phyloP scores from a whole-genome alignment of 2,329 filamentous ascomycete species.

The Cyphellophora attinorum region DNA sequence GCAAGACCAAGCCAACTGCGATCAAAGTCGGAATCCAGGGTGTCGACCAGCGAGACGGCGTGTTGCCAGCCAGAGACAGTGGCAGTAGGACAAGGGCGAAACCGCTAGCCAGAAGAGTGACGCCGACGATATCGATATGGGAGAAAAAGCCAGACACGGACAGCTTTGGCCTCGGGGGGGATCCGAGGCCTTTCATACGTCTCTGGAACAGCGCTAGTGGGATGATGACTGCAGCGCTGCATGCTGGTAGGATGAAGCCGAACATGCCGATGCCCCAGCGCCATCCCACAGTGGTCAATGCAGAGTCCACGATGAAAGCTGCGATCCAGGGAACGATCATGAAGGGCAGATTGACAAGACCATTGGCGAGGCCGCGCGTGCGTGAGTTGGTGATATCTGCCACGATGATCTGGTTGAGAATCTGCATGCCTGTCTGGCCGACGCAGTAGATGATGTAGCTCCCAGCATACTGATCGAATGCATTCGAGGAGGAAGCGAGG shows the following conservation, averaged over 20 bases:
- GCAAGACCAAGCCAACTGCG: constrained; percentile 30
- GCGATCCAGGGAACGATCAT: constrained; percentile 32
- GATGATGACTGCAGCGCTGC: constrained; percentile 26
- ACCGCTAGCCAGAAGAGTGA: constrained; percentile 38
- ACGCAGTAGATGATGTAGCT: constrained; percentile 28
- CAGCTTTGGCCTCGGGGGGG: constrained; percentile 19
- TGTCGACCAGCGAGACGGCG: constrained; percentile 33
- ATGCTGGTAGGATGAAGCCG: constrained; percentile 31
- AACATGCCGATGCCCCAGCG: constrained; percentile 36
- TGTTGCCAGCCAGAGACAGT: constrained; percentile 35
- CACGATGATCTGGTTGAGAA: constrained; percentile 36
- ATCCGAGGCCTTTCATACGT: constrained; percentile 22
- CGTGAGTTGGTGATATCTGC: constrained; percentile 32
- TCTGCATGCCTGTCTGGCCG: constrained; percentile 29
- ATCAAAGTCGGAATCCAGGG: constrained; percentile 38
- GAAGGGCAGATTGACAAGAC: constrained; percentile 29
- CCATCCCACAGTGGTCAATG: constrained; percentile 32
- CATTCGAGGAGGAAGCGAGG: constrained; percentile 26
- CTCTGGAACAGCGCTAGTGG: constrained; percentile 28
- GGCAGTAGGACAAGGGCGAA: constrained; percentile 41
- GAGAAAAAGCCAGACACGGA: constrained; percentile 23
- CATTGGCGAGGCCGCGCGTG: constrained; percentile 30
- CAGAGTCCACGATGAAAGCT: constrained; percentile 31
- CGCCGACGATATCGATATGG: constrained; percentile 30
- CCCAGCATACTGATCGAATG: constrained; percentile 27